Evolutionary conservation across 2,329 filamentous ascomycete species (phyloP), one percentile per base, ranked within the genome.

Genomic region (Fusarium proliferatum): DNA sequence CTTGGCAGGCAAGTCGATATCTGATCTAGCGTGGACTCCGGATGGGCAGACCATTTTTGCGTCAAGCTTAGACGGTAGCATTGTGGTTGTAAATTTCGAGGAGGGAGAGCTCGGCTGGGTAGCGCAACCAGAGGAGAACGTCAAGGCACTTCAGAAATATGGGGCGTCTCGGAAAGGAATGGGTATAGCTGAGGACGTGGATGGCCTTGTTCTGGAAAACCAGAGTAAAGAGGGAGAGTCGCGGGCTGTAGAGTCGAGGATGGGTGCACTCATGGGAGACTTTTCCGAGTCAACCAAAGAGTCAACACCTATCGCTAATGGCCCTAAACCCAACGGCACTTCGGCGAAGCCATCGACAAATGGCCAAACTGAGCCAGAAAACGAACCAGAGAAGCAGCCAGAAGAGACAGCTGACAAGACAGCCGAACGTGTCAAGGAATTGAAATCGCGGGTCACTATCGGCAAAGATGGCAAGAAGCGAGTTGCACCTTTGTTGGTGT

Each of bases 251-350:
- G 94, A 99, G 83, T 96, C 95, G 5, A 90, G 96, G 74, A 99
- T 99, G 96, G 96, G 96, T 17, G 96, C 96, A n/a, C 84, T 99
- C 42, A 99, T 99, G 96, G 96, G 96, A 10, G 95, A 97, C 79
- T 88, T 89, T 23, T 82, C 88, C 7, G 86, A 87, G 9, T 89
- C 90, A 39, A 85, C 86, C 7, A 89, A 90, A 45, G 84, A 86
- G 57, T 81, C 83, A 13, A 81, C 84, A 9, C 81, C 85, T 60
- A 84, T 80, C n/a, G 83, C 84, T 33, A 89, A 89, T 61, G 88
- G 87, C 1, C 84, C 80, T 81, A 94, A 87, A 72, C 71, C 77
- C 23, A 78, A 65, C 23, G 68, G 71, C 9, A 79, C 82, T 12
- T 80, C 82, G 3, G 77, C 82, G 7, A 87, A 84, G 34, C 77